Evolutionary conservation across 78 protist genomes (phyloP), one percentile per base, ranked within the genome.

Genomic region (Dictyostelium capitatum): DNA sequence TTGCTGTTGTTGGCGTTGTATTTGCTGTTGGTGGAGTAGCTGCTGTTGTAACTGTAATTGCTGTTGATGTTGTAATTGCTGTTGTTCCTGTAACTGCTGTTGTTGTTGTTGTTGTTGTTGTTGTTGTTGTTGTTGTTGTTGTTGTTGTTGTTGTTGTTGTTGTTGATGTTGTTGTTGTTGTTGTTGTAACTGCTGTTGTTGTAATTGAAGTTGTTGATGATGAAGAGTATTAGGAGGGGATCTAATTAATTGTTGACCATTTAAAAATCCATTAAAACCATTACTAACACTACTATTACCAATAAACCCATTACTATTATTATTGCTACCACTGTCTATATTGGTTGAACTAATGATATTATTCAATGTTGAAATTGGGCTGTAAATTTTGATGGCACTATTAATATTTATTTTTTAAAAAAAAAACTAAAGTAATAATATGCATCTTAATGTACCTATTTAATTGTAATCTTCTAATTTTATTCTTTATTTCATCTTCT

Each of bases 401-500:
- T 37, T 37, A 37, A 37, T 37, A 37, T 37, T 37, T 37, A 37
- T 37, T 37, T 37, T 37, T 37, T 37, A 3, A 3, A 37, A 37
- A 37, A 37, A 37, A 37, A 37, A 1, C 1, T 37, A 37, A 3
- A 37, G 2, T 2, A 37, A 37, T 37, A 37, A 37, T 37, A 3
- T 1, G 1, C 43, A 3, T 37, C 2, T 37, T 3, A 37, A 74
- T 1, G 23, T 75, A 75, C 62, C 47, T 37, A 23, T 50, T 75
- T 37, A 80, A 59, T 3, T 80, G 48, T 7, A 80, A 28, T 64
- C 17, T 80, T 25, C 89, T 80, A 11, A 80, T 80, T 47, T 80
- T 80, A 20, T 57, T 30, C 25, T 64, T 80, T 10, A 64, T 50
- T 14, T 80, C 89, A 64, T 80, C 62, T 9, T 62, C 78, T 30